These are phyloP conservation scores for Aspergillus tubingensis DNA, from an alignment of 2,329 filamentous ascomycete species.

Conservation along the genomic window DNA sequence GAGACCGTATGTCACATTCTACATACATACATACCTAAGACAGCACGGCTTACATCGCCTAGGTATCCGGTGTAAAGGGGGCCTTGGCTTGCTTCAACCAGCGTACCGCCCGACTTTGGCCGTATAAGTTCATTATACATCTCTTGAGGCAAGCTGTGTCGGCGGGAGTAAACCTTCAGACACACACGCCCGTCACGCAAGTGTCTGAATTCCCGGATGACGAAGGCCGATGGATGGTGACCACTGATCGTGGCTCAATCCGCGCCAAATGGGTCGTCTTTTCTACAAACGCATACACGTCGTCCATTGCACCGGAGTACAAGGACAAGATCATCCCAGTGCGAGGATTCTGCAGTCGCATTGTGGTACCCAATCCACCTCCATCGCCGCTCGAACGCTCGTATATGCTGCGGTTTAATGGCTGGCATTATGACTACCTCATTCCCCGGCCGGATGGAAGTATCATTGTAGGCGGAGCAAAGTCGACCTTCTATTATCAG, in stretches of 20 bases:
- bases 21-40: neutral
- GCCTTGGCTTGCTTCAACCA: slow-evolving; percentile 38
- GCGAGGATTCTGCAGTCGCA: slow-evolving; percentile 55
- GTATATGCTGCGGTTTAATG: slow-evolving; percentile 63
- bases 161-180: slow-evolving; percentile 55
- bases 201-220: slow-evolving; percentile 28
- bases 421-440: slow-evolving; percentile 67
- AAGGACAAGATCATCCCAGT: slow-evolving; percentile 74
- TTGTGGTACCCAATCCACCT: slow-evolving; percentile 29
- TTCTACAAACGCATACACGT: slow-evolving; percentile 83
- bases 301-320: slow-evolving; percentile 69
- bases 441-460: slow-evolving; percentile 57
- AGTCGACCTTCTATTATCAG: slow-evolving; percentile 43
- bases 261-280: slow-evolving; percentile 66
- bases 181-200: slow-evolving; percentile 49
- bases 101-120: slow-evolving; percentile 46
- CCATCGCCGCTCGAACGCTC: slow-evolving; percentile 43
- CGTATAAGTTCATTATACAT: slow-evolving; percentile 79
- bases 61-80: slow-evolving; percentile 42
- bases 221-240: slow-evolving; percentile 57
- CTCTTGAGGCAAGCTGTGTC: slow-evolving; percentile 63
- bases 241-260: slow-evolving; percentile 70
- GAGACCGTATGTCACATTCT: slow-evolving; percentile 22
- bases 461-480: slow-evolving; percentile 65
- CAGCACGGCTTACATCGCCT: neutral